phyloP scores from a whole-genome alignment of 768 basidiomycete genomes.

The Psilocybe sp. region DNA sequence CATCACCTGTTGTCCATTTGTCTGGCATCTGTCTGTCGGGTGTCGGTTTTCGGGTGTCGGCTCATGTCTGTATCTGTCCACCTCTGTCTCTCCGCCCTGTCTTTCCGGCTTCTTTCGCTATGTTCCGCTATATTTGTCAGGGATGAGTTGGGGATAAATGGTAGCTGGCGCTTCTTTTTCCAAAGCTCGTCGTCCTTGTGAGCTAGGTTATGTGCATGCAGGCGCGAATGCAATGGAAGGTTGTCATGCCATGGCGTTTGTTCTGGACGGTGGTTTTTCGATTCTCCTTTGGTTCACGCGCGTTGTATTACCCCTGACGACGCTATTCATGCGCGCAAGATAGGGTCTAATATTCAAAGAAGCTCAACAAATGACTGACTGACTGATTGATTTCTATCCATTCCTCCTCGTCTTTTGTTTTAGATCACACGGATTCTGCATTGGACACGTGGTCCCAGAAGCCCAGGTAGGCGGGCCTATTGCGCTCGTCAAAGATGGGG shows the following conservation, averaged over 20 bases:
- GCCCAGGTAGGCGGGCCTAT: slow-evolving; percentile 94
- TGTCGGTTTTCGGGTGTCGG: too few relatives aligned
- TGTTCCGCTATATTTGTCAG: too few relatives aligned
- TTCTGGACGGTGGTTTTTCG: neutral
- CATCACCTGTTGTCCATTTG: too few relatives aligned
- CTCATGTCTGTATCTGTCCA: slow-evolving; percentile 1
- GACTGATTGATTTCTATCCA: too few relatives aligned
- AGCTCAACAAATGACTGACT: too few relatives aligned
- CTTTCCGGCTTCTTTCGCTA: slow-evolving; percentile 8
- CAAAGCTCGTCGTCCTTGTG: too few relatives aligned
- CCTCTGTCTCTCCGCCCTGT: slow-evolving; percentile 7
- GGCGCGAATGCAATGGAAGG: too few relatives aligned
- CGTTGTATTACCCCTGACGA: slow-evolving; percentile 5
- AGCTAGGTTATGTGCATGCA: too few relatives aligned
- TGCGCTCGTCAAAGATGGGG: slow-evolving; percentile 85
- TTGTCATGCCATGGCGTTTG: neutral
- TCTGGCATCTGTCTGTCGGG: too few relatives aligned
- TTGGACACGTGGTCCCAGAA: slow-evolving; percentile 96
- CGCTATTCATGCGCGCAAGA: neutral
- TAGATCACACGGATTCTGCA: slow-evolving; percentile 94
- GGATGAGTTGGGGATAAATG: too few relatives aligned
- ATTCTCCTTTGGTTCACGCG: neutral
- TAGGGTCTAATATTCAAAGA: too few relatives aligned
- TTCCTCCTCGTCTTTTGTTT: neutral
- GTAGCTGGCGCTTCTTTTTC: too few relatives aligned